Percentiles rank a stretch among this genome's conserved stretches.
These are phyloP conservation scores for Avena eriantha DNA, from an alignment of 176 grass and related monocot species.

Conservation along the genomic window DNA sequence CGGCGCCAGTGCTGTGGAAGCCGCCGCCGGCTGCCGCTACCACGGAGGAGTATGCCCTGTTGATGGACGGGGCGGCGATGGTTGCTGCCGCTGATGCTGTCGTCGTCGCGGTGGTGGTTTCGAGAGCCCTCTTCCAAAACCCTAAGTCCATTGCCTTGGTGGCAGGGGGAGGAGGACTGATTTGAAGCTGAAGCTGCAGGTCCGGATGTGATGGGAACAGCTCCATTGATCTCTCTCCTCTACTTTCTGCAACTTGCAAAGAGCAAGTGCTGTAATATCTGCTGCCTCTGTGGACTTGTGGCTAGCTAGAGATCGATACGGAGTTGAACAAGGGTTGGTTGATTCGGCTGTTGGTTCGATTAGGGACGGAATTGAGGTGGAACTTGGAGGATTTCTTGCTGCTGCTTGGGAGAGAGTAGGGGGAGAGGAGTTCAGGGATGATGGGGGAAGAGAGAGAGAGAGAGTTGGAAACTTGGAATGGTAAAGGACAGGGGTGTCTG, in stretches of 20 bases:
- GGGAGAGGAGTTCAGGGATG: not conserved
- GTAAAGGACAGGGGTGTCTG: conserved; percentile 49
- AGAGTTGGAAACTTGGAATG: conserved; percentile 42
- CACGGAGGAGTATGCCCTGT: conserved; percentile 24
- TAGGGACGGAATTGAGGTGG: conserved; percentile 38
- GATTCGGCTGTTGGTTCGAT: conserved; percentile 15
- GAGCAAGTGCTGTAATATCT: not conserved
- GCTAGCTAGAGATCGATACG: conserved; percentile 7
- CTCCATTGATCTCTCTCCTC: conserved; percentile 60
- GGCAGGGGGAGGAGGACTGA: conserved; percentile 64
- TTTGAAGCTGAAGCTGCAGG: conserved; percentile 90
- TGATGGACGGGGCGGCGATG: conserved; percentile 10
- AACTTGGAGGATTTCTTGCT: conserved; percentile 44
- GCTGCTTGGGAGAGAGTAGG: not conserved
- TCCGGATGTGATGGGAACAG: conserved; percentile 88
- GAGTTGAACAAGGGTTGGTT: not conserved
- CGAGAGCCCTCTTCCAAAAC: conserved; percentile 83
- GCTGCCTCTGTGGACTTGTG: not conserved
- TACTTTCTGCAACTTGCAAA: not conserved
- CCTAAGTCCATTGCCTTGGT: conserved; percentile 76
- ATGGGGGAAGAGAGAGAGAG: not conserved
- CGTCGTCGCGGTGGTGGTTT: conserved; percentile 19
- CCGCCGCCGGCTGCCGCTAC: conserved; percentile 12
- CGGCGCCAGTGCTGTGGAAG: conserved; percentile 29
- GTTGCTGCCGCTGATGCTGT: conserved; percentile 2